A percentile compares a stretch with the other conserved stretches of the same genome.
phyloP scores from a whole-genome alignment of 1,284 basidiomycete genomes.

The Porodaedalea pini region DNA sequence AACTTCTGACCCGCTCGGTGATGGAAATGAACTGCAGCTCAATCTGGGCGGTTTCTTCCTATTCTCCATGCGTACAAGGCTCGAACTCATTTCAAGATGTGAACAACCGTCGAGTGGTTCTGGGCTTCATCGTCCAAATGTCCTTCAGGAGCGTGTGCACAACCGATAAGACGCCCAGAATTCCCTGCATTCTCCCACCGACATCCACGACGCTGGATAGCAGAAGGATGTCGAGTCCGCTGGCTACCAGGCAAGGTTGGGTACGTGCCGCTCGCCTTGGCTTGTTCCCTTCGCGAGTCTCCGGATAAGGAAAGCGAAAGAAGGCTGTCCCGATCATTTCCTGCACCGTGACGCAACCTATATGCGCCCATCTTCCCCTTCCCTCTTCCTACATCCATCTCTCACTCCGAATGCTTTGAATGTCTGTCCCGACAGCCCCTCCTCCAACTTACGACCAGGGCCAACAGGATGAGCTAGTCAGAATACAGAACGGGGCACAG shows the following conservation, averaged over 20 bases:
- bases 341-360: not conserved
- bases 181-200: too few species aligned
- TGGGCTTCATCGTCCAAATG: too few species aligned
- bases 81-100: too few species aligned
- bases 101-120: too few species aligned
- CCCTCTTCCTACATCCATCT: not conserved
- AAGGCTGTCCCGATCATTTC: not conserved
- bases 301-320: not conserved
- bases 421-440: slow-evolving; percentile 16
- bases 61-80: too few species aligned
- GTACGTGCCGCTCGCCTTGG: not conserved
- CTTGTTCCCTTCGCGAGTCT: not conserved
- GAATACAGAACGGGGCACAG: not conserved
- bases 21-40: not conserved
- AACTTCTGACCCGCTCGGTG: too few species aligned
- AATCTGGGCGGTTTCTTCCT: not conserved
- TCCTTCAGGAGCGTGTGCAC: too few species aligned
- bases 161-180: too few species aligned
- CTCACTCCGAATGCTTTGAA: too few species aligned
- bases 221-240: too few species aligned
- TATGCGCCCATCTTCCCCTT: not conserved
- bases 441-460: slow-evolving; percentile 20
- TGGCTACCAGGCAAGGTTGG: too few species aligned
- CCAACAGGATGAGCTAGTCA: not conserved
- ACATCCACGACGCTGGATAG: too few species aligned